Evolutionary conservation across 2,329 filamentous ascomycete genomes (phyloP).

Genomic region (Botryotinia convoluta): DNA sequence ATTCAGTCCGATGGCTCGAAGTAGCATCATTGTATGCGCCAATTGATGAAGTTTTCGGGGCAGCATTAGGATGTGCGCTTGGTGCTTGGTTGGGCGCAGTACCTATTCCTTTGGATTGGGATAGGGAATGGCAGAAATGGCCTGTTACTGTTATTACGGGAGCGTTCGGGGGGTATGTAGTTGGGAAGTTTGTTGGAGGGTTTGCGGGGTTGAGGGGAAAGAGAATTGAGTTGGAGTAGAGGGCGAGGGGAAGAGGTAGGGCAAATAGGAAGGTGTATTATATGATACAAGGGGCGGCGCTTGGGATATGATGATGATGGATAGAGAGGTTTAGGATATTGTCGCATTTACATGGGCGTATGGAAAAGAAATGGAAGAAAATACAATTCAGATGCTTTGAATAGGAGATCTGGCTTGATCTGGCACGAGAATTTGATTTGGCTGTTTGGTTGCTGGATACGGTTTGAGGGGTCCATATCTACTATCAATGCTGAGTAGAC

Average conservation of each 20-base stretch:
- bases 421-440: not conserved
- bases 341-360: not conserved
- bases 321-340: not conserved
- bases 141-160: conserved; percentile 88
- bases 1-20: conserved; percentile 66
- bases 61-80: conserved; percentile 69
- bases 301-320: not conserved
- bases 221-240: conserved; percentile 38
- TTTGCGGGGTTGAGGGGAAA: conserved; percentile 34
- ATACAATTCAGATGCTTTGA: not conserved
- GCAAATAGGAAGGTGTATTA: not conserved
- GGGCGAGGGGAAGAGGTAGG: not conserved
- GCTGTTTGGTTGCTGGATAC: not conserved
- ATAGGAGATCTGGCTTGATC: not conserved
- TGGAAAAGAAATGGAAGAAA: not conserved
- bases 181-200: conserved; percentile 63
- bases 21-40: conserved; percentile 67
- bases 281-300: not conserved
- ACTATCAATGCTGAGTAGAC: not conserved
- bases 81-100: conserved; percentile 93
- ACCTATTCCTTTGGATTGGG: conserved; percentile 96
- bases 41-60: conserved; percentile 82
- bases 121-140: conserved; percentile 99
- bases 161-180: conserved; percentile 72
- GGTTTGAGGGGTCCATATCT: not conserved